Percentiles rank a stretch among this genome's conserved stretches.
These are phyloP conservation scores for Thuja plicata DNA, from an alignment of 83 land plant genomes.

Conservation along the genomic window DNA sequence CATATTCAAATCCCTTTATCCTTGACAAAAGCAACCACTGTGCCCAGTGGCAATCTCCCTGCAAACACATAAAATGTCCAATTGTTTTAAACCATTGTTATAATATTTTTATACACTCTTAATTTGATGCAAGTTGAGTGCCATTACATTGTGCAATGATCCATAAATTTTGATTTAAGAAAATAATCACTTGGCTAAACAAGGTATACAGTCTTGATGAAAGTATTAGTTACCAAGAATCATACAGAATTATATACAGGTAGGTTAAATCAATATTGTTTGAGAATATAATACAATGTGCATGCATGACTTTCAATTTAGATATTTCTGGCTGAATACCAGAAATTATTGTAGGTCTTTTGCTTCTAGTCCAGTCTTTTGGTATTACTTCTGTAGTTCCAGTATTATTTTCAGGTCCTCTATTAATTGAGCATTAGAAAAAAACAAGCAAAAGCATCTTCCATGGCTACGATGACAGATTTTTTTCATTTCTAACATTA, in stretches of 20 bases:
- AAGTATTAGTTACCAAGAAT: background rate
- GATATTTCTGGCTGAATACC: background rate
- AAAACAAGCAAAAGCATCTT: background rate
- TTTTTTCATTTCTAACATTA: background rate
- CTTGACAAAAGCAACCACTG: slow-evolving; percentile 84
- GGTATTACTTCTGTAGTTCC: background rate
- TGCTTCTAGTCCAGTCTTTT: background rate
- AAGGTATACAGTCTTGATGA: background rate
- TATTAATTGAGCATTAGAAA: background rate
- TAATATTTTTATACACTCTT: background rate
- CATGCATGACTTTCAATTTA: background rate
- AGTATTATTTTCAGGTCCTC: background rate
- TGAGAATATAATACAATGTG: background rate
- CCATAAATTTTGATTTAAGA: background rate
- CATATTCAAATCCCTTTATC: slow-evolving; percentile 81
- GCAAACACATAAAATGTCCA: slow-evolving; percentile 19
- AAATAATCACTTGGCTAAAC: background rate
- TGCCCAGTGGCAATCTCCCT: slow-evolving; percentile 95
- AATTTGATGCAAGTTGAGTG: background rate
- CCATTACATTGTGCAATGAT: background rate
- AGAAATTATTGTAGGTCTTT: background rate
- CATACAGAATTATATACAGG: background rate
- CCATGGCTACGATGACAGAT: background rate
- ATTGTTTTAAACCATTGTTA: background rate
- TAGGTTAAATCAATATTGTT: background rate